phyloP scores from a whole-genome alignment of 1,284 basidiomycete species.

The Sutorius eximius region DNA sequence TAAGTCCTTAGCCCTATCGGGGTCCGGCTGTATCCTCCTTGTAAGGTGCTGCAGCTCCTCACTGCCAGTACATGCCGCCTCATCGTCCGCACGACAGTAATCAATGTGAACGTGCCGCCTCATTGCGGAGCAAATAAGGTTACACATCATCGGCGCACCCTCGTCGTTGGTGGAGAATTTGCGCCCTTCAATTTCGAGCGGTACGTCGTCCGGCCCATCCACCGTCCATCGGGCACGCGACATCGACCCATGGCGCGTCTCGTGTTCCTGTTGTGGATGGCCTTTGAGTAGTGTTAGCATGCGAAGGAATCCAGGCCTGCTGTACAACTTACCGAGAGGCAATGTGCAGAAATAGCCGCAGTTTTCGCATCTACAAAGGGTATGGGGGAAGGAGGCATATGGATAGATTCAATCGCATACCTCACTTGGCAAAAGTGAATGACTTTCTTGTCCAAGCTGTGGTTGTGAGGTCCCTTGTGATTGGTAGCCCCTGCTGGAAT shows the following conservation, averaged over 20 bases:
- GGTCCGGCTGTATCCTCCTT: constrained; percentile 45
- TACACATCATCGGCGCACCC: constrained; percentile 66
- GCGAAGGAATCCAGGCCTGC: rapidly evolving
- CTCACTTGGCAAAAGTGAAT: constrained; percentile 53
- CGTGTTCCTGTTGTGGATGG: constrained; percentile 59
- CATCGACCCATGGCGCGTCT: constrained; percentile 67
- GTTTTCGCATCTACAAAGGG: constrained; percentile 44
- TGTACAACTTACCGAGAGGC: constrained; percentile 45
- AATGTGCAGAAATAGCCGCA: constrained; percentile 62
- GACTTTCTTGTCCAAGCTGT: constrained; percentile 42
- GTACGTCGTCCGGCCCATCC: constrained; percentile 46
- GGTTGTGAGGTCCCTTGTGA: constrained; percentile 51
- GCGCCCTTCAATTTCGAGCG: constrained; percentile 53
- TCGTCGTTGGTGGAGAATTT: constrained; percentile 57
- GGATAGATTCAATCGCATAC: constrained; percentile 25
- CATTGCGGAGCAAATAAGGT: constrained; percentile 52
- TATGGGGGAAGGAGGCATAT: background rate
- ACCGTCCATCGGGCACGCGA: constrained; percentile 55
- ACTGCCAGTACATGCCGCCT: constrained; percentile 38
- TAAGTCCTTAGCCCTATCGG: constrained; percentile 49
- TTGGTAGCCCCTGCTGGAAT: constrained; percentile 43
- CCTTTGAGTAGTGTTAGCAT: constrained; percentile 37
- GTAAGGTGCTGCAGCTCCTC: constrained; percentile 49
- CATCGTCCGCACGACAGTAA: constrained; percentile 48
- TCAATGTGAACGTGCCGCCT: constrained; percentile 59